Conservation (phyloP, 768 basidiomycete genomes). For the Lactarius quietus region DNA sequence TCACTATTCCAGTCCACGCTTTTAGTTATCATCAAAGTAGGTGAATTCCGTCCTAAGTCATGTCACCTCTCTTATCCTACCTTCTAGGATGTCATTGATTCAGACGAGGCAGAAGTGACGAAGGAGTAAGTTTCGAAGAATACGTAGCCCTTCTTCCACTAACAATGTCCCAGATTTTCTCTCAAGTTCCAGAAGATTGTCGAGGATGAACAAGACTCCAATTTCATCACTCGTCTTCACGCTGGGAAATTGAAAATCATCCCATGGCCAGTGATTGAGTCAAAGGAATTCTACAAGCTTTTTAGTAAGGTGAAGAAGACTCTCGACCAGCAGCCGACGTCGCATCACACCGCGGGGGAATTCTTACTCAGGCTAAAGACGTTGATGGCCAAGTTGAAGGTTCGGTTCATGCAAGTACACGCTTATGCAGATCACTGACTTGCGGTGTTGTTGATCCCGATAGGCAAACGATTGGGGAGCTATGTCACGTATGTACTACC, state of each 20-base stretch:
- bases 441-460: neutral
- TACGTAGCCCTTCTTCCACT: neutral
- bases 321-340: slow-evolving; percentile 47
- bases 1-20: slow-evolving; percentile 56
- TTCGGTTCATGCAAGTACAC: slow-evolving; percentile 22
- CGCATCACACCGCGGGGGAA: slow-evolving; percentile 50
- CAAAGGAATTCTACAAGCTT: slow-evolving; percentile 53
- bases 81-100: slow-evolving; percentile 59
- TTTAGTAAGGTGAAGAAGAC: slow-evolving; percentile 45
- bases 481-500: slow-evolving; percentile 46
- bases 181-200: slow-evolving; percentile 63
- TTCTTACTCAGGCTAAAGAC: slow-evolving; percentile 58
- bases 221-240: slow-evolving; percentile 61
- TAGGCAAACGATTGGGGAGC: slow-evolving; percentile 66
- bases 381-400: slow-evolving; percentile 66
- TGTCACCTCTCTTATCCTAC: neutral
- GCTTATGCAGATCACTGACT: neutral
- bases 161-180: slow-evolving; percentile 41
- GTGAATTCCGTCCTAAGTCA: neutral
- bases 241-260: slow-evolving; percentile 53
- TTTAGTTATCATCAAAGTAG: slow-evolving; percentile 60
- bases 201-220: slow-evolving; percentile 55
- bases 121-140: slow-evolving; percentile 43
- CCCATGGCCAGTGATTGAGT: slow-evolving; percentile 67
- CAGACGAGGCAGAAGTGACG: slow-evolving; percentile 55